Evolutionary conservation across 345 rosid species (phyloP), one percentile per base, ranked within the genome.

Genomic region (Euclidium syriacum): DNA sequence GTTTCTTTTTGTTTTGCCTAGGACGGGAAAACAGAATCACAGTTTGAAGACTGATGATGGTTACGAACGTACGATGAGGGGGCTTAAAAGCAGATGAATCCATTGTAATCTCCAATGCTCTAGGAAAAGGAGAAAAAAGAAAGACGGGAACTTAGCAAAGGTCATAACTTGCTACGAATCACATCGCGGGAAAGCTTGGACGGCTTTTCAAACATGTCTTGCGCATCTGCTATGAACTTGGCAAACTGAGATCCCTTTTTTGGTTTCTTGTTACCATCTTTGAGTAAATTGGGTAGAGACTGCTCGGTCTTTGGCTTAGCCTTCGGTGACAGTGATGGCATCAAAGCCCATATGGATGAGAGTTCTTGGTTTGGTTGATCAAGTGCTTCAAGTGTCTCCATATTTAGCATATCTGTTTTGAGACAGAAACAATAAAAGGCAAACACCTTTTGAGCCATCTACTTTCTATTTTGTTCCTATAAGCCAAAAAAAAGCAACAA

Each of bases 171-270:
- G 38, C 91, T 81, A n/a, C 69, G 76, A 9, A 76, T 59, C 26
- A 42, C 64, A 39, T 58, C 76, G 22, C 65, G 66, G 15, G 82
- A 64, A 67, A 50, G 56, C 71, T 69, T 71, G 46, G 73, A 48
- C 26, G 75, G 65, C 48, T 75, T 83, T 60, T 52, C 4, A 41
- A 79, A 77, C 43, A 78, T 26, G 38, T 81, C 74, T 16, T 73
- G 70, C 29, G 77, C 70, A 63, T 82, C 96, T 0, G 91, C 69
- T 5, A 92, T 71, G 73, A 92, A 92, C 68, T 85, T 85, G n/a
- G 95, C 85, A 36, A 92, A 92, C 20, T 75, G 87, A 18, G 94
- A 86, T 27, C 96, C 96, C 34, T 81, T 89, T 54, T 70, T 76
- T 23, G 76, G 82, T 64, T 75, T 79, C 58, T 65, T 66, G 24